These are phyloP conservation scores for Aegilops bicornis DNA, from an alignment of 176 grass and related monocot species.

Conservation along the genomic window DNA sequence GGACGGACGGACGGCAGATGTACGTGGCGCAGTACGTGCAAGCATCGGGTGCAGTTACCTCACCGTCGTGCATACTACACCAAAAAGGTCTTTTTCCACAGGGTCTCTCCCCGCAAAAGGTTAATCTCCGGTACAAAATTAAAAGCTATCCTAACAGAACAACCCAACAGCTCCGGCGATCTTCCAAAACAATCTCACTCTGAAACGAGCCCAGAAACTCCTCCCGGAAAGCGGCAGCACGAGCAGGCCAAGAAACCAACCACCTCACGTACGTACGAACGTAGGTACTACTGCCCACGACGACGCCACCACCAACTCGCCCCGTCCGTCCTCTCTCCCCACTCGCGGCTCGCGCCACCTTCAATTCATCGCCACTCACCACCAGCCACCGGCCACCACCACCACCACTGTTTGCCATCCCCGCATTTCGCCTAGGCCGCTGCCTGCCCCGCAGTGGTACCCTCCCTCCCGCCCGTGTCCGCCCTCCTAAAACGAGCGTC, in stretches of 20 bases:
- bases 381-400: background rate
- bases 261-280: background rate
- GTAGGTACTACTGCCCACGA: constrained; percentile 3
- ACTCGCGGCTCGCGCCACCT: constrained; percentile 15
- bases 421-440: background rate
- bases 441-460: background rate
- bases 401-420: background rate
- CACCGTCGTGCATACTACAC: background rate
- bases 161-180: background rate
- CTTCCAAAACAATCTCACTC: background rate
- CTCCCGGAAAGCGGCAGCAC: background rate
- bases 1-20: background rate
- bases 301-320: constrained; percentile 11
- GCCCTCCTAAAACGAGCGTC: constrained; percentile 41
- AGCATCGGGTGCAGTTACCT: background rate
- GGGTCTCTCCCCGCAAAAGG: background rate
- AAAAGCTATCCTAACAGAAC: background rate
- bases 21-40: background rate
- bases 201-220: background rate
- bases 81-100: background rate
- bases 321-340: constrained; percentile 21
- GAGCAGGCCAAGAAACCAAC: background rate
- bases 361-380: background rate
- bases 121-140: background rate
- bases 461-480: constrained; percentile 3